Evolutionary conservation across 306 rosid species (phyloP).

Genomic region (Mimosa pudica): DNA sequence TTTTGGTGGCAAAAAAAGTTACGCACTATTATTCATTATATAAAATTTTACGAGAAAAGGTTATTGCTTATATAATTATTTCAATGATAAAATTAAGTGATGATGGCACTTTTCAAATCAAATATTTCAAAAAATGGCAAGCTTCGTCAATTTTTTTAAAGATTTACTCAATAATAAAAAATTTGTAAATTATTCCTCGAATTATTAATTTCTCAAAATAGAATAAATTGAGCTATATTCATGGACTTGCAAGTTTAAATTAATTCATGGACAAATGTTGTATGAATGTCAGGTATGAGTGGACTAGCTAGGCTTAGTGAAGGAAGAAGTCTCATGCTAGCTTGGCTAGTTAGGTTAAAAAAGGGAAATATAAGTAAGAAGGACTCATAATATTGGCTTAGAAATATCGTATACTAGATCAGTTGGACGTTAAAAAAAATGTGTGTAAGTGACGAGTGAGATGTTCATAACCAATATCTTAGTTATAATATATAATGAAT

Average conservation of each 20-base stretch:
- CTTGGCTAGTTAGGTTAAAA: not conserved
- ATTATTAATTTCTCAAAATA: too few species aligned
- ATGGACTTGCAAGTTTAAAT: not conserved
- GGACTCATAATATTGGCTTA: too few species aligned
- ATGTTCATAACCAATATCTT: too few species aligned
- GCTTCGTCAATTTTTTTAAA: not conserved
- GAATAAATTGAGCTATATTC: not conserved
- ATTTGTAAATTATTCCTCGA: too few species aligned
- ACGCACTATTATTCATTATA: not conserved
- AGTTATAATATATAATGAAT: too few species aligned
- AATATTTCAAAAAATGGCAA: not conserved
- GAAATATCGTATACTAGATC: too few species aligned
- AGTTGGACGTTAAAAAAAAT: too few species aligned
- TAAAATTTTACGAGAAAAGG: not conserved
- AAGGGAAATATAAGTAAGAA: too few species aligned
- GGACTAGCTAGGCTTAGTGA: not conserved
- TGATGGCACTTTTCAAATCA: not conserved
- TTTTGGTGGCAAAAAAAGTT: not conserved
- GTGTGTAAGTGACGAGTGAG: too few species aligned
- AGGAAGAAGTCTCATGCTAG: not conserved
- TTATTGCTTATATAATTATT: not conserved
- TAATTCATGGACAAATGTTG: not conserved
- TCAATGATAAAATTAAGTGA: not conserved
- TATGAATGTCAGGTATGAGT: not conserved
- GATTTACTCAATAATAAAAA: not conserved